phyloP scores from a whole-genome alignment of 345 rosid species.

The Gossypium anomalum region DNA sequence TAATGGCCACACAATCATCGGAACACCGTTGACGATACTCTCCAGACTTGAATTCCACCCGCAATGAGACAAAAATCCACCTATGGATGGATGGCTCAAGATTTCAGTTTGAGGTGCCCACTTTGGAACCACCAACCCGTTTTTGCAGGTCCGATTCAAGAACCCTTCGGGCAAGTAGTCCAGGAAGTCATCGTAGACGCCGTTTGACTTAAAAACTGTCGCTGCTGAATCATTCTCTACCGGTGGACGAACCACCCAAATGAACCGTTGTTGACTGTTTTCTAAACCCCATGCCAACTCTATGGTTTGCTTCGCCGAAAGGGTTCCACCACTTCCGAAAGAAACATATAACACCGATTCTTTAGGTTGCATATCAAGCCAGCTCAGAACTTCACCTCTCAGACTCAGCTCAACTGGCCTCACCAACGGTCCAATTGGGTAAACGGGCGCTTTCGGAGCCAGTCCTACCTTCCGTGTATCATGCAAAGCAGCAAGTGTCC shows the following conservation, averaged over 20 bases:
- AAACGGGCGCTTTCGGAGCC: constrained; percentile 25
- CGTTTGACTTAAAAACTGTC: constrained; percentile 21
- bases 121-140: constrained; percentile 31
- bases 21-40: constrained; percentile 46
- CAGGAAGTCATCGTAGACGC: background rate
- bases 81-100: constrained; percentile 34
- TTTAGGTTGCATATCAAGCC: constrained; percentile 38
- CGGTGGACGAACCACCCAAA: constrained; percentile 40
- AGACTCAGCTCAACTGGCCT: constrained; percentile 17
- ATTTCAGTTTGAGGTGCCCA: constrained; percentile 56
- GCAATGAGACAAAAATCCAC: constrained; percentile 50
- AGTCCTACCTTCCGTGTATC: constrained; percentile 17
- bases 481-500: constrained; percentile 23
- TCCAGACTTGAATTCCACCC: constrained; percentile 55
- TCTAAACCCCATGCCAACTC: constrained; percentile 6
- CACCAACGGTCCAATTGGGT: constrained; percentile 36
- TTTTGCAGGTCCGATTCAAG: constrained; percentile 21
- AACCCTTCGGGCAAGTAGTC: constrained; percentile 43
- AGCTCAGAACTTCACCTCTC: constrained; percentile 23
- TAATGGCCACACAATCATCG: constrained; percentile 61
- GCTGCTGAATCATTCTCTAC: constrained; percentile 31
- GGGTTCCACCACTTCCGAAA: constrained; percentile 44
- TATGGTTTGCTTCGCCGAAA: constrained; percentile 22
- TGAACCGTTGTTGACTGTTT: background rate
- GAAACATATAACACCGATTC: constrained; percentile 41